phyloP scores from a whole-genome alignment of 192 early-diverging fungal species.

The Dissophora ornata region DNA sequence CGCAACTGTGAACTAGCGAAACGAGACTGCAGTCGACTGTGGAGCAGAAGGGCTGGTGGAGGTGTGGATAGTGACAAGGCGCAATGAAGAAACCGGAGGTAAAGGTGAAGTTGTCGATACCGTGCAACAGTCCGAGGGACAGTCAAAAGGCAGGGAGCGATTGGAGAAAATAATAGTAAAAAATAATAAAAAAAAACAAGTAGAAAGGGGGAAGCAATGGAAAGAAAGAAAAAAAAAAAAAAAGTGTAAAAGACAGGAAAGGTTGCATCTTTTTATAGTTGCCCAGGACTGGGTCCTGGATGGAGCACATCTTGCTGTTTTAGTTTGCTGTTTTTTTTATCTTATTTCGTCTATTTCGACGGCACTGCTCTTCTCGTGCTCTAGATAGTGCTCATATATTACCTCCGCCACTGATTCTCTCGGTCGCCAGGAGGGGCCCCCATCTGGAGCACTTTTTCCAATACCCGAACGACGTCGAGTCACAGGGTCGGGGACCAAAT shows the following conservation, averaged over 20 bases:
- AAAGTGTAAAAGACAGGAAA: constrained; percentile 10
- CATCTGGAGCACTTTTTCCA: too few species aligned
- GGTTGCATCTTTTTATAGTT: constrained; percentile 47
- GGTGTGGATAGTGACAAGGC: neutral
- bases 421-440: constrained; percentile 4
- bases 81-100: neutral
- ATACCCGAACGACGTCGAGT: too few species aligned
- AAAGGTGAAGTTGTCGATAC: neutral
- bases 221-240: neutral
- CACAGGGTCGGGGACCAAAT: too few species aligned
- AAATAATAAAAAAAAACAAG: neutral
- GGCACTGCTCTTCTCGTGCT: neutral
- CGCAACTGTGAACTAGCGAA: neutral
- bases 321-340: too few species aligned
- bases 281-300: constrained; percentile 15
- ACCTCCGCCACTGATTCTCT: constrained; percentile 4
- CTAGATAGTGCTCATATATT: neutral
- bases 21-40: neutral
- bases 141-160: neutral
- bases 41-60: neutral
- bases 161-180: too few species aligned
- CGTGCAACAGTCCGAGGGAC: neutral
- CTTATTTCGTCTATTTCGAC: neutral
- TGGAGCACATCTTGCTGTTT: too few species aligned
- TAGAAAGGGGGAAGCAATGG: constrained; percentile 1